Conservation (phyloP, 2,329 filamentous ascomycete genomes). For the Diplodia intermedia region DNA sequence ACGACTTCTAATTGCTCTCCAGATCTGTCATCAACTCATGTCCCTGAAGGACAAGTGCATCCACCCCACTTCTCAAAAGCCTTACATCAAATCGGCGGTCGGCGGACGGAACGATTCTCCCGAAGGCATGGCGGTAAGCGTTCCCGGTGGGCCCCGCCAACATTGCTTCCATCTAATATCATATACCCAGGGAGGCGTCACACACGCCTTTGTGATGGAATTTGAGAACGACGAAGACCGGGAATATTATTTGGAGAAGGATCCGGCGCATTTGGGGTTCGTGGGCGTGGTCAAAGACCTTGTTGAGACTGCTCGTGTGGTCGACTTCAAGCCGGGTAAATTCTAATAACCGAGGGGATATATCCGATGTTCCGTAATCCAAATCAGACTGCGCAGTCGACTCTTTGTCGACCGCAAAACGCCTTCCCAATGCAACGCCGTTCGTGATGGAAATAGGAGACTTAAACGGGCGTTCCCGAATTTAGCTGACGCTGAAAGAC, state of each 20-base stretch:
- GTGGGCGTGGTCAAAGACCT: slow-evolving; percentile 60
- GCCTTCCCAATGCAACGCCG: slow-evolving; percentile 40
- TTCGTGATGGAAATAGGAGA: slow-evolving; percentile 34
- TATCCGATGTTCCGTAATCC: slow-evolving; percentile 30
- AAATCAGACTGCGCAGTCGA: slow-evolving; percentile 20
- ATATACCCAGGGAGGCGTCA: slow-evolving; percentile 61
- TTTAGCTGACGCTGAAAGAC: slow-evolving; percentile 73
- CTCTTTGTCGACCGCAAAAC: slow-evolving; percentile 20
- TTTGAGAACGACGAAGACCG: slow-evolving; percentile 70
- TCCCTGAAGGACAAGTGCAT: slow-evolving; percentile 65
- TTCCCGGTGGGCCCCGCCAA: slow-evolving; percentile 1
- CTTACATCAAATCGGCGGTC: slow-evolving; percentile 65
- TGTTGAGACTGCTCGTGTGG: slow-evolving; percentile 62
- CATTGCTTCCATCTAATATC: not conserved
- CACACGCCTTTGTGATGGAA: slow-evolving; percentile 73
- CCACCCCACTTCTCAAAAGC: slow-evolving; percentile 63
- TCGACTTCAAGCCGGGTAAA: slow-evolving; percentile 66
- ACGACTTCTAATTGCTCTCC: slow-evolving; percentile 11
- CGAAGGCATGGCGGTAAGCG: slow-evolving; percentile 64
- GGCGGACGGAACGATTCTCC: slow-evolving; percentile 69
- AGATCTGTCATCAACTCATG: slow-evolving; percentile 66
- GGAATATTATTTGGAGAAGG: slow-evolving; percentile 70
- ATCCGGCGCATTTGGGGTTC: slow-evolving; percentile 69
- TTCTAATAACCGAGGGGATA: slow-evolving; percentile 46
- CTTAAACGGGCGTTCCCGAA: not conserved